Base-by-base conservation (phyloP, 2,329 filamentous ascomycete genomes). In the Huntiella moniliformis region DNA sequence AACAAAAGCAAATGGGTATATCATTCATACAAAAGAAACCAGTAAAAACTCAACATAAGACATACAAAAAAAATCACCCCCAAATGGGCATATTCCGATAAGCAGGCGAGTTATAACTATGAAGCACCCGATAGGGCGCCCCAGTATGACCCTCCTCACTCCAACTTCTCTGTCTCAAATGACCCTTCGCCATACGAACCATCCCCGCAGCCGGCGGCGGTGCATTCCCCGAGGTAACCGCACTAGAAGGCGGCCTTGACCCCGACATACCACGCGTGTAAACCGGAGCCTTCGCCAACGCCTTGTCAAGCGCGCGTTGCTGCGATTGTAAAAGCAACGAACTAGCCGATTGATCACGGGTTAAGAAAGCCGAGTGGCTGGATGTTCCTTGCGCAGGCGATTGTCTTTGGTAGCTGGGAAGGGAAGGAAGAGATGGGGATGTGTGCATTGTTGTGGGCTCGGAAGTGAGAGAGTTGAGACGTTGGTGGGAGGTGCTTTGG, bases 21-120 rank as follows among this genome's bases (percentile, higher is more conserved):
- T n/a, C 35, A 39, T 28, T 15, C 33, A 52, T 18, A 43, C 34
- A 41, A 42, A 44, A 44, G 34, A 31, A 42, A 42, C 41, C 17
- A 22, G 34, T 36, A 48, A 47, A 37, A 44, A 36, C 16, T 32
- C 28, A 18, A 33, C n/a, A 35, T 38, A 16, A 39, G 11, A 11
- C 18, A 46, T 39, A 22, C 37, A 41, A 38, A 17, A 39, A 36
- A 11, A 38, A 49, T 17, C 51, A 71, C n/a, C 67, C 64, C 69
- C 70, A 73, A n/a, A 74, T 71, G 0, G 70, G 71, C 3, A 61
- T 65, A 33, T 67, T 63, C 22, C 63, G 63, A 53, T 75, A 74
- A 4, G 71, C 68, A 4, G 71, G 70, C 3, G 71, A 71, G 54
- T 73, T 71, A 53, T 74, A 73, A 56, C 70, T 74, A 57, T 74